phyloP scores from a whole-genome alignment of 1,284 basidiomycete genomes.

The Ceratorhiza oryzae-sativae region DNA sequence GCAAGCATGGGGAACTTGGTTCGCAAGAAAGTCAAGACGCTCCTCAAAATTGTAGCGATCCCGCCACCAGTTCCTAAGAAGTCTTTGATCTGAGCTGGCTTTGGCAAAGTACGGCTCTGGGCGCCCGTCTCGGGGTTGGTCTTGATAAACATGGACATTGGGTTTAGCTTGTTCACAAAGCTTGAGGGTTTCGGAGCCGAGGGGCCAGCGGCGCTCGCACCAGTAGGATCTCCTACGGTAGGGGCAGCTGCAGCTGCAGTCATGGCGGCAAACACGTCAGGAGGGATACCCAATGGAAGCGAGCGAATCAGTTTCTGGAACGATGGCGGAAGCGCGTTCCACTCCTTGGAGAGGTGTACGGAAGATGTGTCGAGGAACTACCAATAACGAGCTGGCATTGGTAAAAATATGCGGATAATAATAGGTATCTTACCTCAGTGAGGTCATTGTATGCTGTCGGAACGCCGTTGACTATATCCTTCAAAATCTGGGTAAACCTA shows the following conservation, averaged over 20 bases:
- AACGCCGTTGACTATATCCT: constrained; percentile 35
- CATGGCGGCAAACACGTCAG: constrained; percentile 37
- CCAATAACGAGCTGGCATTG: background rate
- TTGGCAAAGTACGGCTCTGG: constrained; percentile 24
- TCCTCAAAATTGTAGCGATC: constrained; percentile 26
- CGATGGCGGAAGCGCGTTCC: constrained; percentile 26
- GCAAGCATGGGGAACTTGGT: constrained; percentile 33
- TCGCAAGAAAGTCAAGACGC: constrained; percentile 23
- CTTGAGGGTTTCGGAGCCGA: constrained; percentile 11
- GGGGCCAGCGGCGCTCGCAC: background rate
- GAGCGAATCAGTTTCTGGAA: constrained; percentile 39
- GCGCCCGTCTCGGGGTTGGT: constrained; percentile 34
- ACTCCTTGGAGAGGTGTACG: constrained; percentile 28
- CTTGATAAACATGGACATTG: constrained; percentile 32
- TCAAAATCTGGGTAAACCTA: constrained; percentile 32
- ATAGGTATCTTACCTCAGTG: background rate
- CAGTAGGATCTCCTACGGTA: background rate
- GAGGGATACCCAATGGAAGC: constrained; percentile 29
- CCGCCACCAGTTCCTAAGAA: constrained; percentile 31
- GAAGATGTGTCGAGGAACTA: constrained; percentile 38
- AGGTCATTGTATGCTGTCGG: constrained; percentile 41
- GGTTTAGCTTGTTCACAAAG: constrained; percentile 30
- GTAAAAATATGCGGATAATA: background rate
- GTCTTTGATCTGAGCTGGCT: constrained; percentile 30
- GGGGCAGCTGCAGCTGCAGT: constrained; percentile 28